Evolutionary conservation across 306 rosid species (phyloP).

Genomic region (Acacia confusa): DNA sequence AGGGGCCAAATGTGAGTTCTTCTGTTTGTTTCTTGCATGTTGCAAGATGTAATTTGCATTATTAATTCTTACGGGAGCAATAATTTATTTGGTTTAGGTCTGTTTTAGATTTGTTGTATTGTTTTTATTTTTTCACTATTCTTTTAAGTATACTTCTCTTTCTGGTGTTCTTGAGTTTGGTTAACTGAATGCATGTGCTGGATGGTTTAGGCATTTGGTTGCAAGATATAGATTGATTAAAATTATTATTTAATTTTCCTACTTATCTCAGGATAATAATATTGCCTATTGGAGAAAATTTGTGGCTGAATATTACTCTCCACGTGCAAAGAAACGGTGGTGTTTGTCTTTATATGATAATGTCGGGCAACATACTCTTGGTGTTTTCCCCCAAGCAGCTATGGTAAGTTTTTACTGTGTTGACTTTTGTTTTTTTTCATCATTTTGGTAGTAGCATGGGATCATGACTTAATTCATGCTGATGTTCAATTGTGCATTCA

Average conservation of each 20-base stretch:
- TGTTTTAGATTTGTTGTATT: background rate
- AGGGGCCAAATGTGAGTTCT: slow-evolving; percentile 73
- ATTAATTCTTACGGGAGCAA: background rate
- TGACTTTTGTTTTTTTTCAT: background rate
- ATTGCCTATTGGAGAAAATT: slow-evolving; percentile 99
- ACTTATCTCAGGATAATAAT: slow-evolving; percentile 69
- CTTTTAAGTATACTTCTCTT: background rate
- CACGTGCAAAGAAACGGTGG: slow-evolving; percentile 95
- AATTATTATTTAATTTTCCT: background rate
- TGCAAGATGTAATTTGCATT: background rate
- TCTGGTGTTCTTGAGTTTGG: background rate
- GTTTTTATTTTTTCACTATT: background rate
- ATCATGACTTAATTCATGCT: background rate
- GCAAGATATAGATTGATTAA: background rate
- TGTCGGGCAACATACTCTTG: slow-evolving; percentile 85
- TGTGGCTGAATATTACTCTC: slow-evolving; percentile 93
- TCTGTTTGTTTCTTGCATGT: slow-evolving; percentile 17
- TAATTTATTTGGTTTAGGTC: background rate
- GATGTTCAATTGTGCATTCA: background rate
- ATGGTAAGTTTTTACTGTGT: slow-evolving; percentile 55
- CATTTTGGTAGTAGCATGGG: background rate
- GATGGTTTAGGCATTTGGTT: background rate
- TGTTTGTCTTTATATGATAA: slow-evolving; percentile 88
- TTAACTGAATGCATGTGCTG: background rate
- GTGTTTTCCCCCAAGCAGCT: slow-evolving; percentile 94